Conservation (phyloP, 495 filamentous ascomycete species). For the Elaphomyces granulatus region DNA sequence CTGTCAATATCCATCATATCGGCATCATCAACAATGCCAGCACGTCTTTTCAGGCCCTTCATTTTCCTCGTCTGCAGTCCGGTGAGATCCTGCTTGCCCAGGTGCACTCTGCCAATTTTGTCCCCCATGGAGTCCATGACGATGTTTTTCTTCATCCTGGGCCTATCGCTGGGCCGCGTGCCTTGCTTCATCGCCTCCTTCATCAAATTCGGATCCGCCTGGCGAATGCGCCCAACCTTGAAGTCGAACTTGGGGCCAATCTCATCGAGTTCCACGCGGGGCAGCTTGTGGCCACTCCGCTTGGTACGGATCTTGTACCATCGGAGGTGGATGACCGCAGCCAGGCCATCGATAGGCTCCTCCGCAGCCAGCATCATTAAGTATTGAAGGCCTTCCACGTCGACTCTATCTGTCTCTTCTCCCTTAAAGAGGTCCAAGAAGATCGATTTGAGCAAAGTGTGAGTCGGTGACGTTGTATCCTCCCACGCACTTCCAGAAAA, state of each 20-base stretch:
- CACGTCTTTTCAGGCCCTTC: conserved; percentile 86
- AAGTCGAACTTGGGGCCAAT: conserved; percentile 95
- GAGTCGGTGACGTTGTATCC: conserved; percentile 52
- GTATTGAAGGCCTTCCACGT: conserved; percentile 89
- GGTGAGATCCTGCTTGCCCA: conserved; percentile 77
- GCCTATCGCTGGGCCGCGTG: conserved; percentile 42
- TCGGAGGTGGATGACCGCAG: conserved; percentile 65
- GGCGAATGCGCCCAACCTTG: conserved; percentile 63
- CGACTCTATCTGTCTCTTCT: conserved; percentile 56
- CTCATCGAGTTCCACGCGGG: conserved; percentile 84
- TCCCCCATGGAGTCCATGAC: conserved; percentile 82
- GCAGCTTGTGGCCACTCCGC: conserved; percentile 71
- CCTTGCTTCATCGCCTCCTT: conserved; percentile 87
- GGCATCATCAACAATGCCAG: conserved; percentile 27
- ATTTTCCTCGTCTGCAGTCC: conserved; percentile 94
- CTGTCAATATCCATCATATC: conserved; percentile 34
- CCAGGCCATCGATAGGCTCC: conserved; percentile 49
- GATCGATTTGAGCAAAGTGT: conserved; percentile 72
- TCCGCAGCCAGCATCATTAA: conserved; percentile 65
- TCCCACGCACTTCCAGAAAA: conserved; percentile 83
- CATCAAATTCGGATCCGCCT: conserved; percentile 58
- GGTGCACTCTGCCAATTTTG: conserved; percentile 86
- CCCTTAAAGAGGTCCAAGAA: conserved; percentile 85
- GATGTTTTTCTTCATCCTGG: conserved; percentile 87
- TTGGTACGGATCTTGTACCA: conserved; percentile 74